A percentile compares a stretch with the other conserved stretches of the same genome.
phyloP scores from a whole-genome alignment of 2,329 filamentous ascomycete genomes.

The Trichophaea hybrida region DNA sequence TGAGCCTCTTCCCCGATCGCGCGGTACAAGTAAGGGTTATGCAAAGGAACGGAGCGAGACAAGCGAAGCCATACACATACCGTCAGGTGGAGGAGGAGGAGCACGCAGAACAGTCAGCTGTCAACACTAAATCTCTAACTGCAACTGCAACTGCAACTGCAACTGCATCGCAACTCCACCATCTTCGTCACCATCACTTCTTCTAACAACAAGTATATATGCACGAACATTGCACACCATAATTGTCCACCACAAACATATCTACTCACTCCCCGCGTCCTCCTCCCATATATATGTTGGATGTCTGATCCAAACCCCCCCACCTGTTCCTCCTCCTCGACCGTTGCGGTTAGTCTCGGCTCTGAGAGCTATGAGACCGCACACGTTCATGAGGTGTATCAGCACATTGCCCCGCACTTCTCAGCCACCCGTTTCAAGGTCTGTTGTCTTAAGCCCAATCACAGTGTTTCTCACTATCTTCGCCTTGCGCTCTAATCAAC shows the following conservation, averaged over 20 bases:
- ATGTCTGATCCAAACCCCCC: conserved; percentile 7
- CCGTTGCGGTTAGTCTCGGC: neutral
- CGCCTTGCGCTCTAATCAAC: neutral
- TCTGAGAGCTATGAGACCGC: conserved; percentile 58
- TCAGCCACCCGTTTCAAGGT: conserved; percentile 57
- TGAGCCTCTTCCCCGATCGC: no score
- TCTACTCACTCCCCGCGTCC: neutral
- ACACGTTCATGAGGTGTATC: conserved; percentile 87
- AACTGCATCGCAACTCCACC: neutral
- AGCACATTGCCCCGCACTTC: conserved; percentile 72
- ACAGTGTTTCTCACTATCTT: neutral
- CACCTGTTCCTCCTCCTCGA: conserved; percentile 22
- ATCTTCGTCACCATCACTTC: neutral
- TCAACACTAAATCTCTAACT: neutral
- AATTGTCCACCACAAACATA: neutral
- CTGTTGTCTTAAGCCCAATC: conserved; percentile 1
- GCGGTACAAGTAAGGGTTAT: neutral
- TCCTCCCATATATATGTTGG: neutral
- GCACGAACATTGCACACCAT: neutral
- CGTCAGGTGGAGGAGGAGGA: neutral
- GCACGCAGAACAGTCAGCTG: neutral
- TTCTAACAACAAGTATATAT: no score
- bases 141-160: neutral
- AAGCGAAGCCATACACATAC: neutral
- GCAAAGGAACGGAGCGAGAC: neutral